phyloP scores from a whole-genome alignment of 2,329 filamentous ascomycete species.

The Teratosphaeria pseudoeucalypti region DNA sequence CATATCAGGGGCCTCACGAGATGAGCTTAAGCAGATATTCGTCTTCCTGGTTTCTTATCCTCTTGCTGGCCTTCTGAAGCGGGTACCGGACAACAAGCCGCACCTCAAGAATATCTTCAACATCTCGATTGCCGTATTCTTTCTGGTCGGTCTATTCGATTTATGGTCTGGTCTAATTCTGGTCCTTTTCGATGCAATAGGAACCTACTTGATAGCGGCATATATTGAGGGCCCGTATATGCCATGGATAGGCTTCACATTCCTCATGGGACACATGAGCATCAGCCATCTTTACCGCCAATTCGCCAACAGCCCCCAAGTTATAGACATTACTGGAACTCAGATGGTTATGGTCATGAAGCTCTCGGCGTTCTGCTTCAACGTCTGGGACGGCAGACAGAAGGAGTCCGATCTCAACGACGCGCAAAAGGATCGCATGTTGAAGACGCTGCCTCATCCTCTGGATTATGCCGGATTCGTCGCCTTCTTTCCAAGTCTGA shows the following conservation, averaged over 20 bases:
- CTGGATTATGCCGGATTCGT: constrained; percentile 85
- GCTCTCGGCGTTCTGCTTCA: constrained; percentile 93
- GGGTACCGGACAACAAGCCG: constrained; percentile 75
- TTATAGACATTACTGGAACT: constrained; percentile 79
- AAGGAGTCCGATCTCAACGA: constrained; percentile 72
- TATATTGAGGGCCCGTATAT: constrained; percentile 82
- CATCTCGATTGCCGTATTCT: constrained; percentile 72
- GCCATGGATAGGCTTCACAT: constrained; percentile 94
- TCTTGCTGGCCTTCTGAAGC: constrained; percentile 76
- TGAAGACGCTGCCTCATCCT: constrained; percentile 61
- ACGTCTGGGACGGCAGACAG: constrained; percentile 82
- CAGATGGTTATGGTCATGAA: constrained; percentile 99
- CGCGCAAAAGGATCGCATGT: constrained; percentile 70
- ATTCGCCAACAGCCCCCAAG: constrained; percentile 52
- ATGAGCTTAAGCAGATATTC: constrained; percentile 78
- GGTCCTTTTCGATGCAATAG: constrained; percentile 66
- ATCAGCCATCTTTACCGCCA: constrained; percentile 79
- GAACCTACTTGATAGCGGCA: constrained; percentile 72
- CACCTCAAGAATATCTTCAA: constrained; percentile 82
- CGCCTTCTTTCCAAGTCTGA: constrained; percentile 85
- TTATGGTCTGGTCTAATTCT: constrained; percentile 78
- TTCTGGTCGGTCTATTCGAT: constrained; percentile 85
- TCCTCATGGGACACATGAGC: constrained; percentile 93
- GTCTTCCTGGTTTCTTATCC: constrained; percentile 90
- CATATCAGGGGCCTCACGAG: constrained; percentile 51